These are phyloP conservation scores for Apiosordaria backusii DNA, from an alignment of 495 filamentous ascomycete genomes.

Conservation along the genomic window DNA sequence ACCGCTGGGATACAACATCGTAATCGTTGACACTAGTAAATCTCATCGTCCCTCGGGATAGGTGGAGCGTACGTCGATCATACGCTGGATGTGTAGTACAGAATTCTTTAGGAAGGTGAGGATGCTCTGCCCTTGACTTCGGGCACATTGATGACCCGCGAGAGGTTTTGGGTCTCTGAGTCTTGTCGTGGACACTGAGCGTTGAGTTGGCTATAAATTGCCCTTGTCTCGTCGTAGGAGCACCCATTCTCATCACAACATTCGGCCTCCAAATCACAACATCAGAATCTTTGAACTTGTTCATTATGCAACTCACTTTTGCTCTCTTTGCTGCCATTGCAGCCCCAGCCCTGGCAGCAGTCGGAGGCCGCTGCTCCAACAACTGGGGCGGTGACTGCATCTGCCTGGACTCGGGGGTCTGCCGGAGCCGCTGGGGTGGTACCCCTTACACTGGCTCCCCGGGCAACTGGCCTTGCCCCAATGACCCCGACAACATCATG, in stretches of 20 bases:
- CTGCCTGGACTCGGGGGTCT: conserved; percentile 19
- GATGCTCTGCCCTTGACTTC: background rate
- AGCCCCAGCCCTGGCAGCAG: background rate
- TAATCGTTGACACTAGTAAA: background rate
- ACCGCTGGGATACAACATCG: too few relatives aligned
- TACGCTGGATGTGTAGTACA: background rate
- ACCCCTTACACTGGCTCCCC: conserved; percentile 16
- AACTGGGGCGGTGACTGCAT: conserved; percentile 21
- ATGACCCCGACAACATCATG: conserved; percentile 17
- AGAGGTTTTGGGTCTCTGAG: background rate
- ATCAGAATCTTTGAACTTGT: background rate
- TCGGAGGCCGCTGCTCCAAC: conserved; percentile 20
- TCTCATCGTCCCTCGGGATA: background rate
- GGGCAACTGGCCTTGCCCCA: conserved; percentile 20
- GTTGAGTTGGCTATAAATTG: background rate
- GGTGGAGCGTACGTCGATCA: background rate
- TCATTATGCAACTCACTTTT: background rate
- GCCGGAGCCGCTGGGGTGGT: conserved; percentile 17
- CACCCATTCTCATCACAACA: background rate
- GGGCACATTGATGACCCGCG: background rate
- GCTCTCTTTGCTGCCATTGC: background rate
- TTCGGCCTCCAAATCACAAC: too few relatives aligned
- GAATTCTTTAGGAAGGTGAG: background rate
- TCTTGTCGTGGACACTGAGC: background rate
- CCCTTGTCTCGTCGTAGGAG: background rate